Base-by-base conservation (phyloP, 495 filamentous ascomycete species). In the Penicillium macrosclerotiorum region DNA sequence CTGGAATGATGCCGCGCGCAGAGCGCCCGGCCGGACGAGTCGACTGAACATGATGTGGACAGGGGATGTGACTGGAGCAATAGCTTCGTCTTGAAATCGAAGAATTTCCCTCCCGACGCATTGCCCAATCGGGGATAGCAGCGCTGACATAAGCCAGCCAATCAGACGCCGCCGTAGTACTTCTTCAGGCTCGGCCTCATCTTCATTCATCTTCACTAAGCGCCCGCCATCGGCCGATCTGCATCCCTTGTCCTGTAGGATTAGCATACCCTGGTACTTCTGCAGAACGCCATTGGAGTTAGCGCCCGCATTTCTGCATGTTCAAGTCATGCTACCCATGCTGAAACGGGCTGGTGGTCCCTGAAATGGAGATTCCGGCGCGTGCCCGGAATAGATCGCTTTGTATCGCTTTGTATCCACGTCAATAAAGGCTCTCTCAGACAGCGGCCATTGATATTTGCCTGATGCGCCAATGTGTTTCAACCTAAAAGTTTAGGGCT, bases 1-100 rank as follows among this genome's bases (percentile, higher is more conserved):
- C 43, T 69, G 56, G 20, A 69, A 52, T 25, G 71, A 65, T 39
- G 60, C 64, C 27, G 67, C 63, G 58, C 68, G 71, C 67, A 79
- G 67, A 57, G 70, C 63, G 51, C 62, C 59, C 69, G 74, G 75
- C 71, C 78, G 67, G 54, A 60, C 47, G 38, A 75, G 59, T 55
- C 62, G 59, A 58, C 71, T 68, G 62, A 81, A 67, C 74, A 82
- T 80, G 65, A 41, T 40, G 71, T 74, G 65, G 54, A 24, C 31
- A 49, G 33, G 40, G 23, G 42, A 54, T 25, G 42, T 43, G 36
- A 54, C 42, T 50, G 40, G 47, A 42, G 41, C 39, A 42, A 13
- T 18, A 11, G 17, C 3, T 4, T 14, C 17, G 26, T 41, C 47
- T 46, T 46, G 33, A 54, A 51, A 50, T 55, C 65, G 63, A 65